A percentile compares a stretch with the other conserved stretches of the same genome.
These are phyloP conservation scores for Ottelia alismoides DNA, from an alignment of 106 monocot species.

Conservation along the genomic window DNA sequence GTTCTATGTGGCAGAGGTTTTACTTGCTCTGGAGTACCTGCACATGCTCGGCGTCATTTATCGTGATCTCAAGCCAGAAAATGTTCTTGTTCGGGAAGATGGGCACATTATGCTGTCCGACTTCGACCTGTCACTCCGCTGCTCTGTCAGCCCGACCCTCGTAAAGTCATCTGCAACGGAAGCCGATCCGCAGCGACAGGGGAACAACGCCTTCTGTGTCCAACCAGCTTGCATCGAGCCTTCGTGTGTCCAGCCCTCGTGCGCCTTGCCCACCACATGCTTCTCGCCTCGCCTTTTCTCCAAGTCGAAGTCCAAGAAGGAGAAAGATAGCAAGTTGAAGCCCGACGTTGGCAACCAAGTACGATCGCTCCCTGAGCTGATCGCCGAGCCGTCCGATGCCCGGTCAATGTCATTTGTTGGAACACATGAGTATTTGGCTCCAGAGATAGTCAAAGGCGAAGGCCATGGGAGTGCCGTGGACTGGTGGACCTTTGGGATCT, in stretches of 20 bases:
- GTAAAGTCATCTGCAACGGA: neutral
- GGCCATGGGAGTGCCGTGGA: conserved; percentile 15
- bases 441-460: conserved; percentile 10
- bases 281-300: conserved; percentile 14
- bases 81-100: conserved; percentile 9
- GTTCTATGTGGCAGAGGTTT: conserved; percentile 10
- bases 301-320: conserved; percentile 8
- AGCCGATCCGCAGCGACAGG: neutral
- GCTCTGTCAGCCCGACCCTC: conserved; percentile 5
- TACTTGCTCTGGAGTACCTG: conserved; percentile 7
- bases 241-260: conserved; percentile 10
- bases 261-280: conserved; percentile 2
- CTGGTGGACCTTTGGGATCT: conserved; percentile 14
- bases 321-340: conserved; percentile 4
- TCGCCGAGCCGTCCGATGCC: conserved; percentile 9
- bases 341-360: conserved; percentile 5
- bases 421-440: conserved; percentile 10
- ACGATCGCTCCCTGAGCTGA: conserved; percentile 7
- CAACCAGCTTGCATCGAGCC: conserved; percentile 7
- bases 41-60: conserved; percentile 13
- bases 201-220: neutral
- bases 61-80: conserved; percentile 11
- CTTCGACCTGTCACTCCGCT: conserved; percentile 8
- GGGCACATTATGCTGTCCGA: conserved; percentile 13
- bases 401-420: conserved; percentile 12